These are phyloP conservation scores for Kalanchoe fedtschenkoi DNA, from an alignment of 164 flowering plant species.

Conservation along the genomic window DNA sequence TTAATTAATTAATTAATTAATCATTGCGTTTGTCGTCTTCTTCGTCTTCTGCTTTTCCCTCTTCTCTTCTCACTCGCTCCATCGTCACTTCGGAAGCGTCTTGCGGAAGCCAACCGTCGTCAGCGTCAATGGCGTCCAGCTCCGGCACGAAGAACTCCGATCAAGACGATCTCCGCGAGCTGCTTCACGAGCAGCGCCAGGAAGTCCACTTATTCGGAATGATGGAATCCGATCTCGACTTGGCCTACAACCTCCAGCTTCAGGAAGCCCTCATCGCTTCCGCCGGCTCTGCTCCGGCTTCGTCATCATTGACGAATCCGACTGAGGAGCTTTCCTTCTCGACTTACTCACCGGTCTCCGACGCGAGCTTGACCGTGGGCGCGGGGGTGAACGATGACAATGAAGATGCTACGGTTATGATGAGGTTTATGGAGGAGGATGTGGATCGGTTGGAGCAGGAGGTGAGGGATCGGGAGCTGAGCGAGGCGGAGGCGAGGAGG, in stretches of 20 bases:
- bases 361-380: background rate
- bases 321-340: too few species aligned
- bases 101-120: too few species aligned
- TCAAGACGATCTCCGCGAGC: too few species aligned
- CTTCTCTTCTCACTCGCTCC: too few species aligned
- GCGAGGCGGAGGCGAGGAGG: slow-evolving; percentile 20
- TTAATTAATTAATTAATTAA: too few species aligned
- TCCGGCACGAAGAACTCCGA: background rate
- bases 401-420: background rate
- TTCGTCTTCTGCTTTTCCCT: too few species aligned
- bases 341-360: background rate
- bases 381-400: background rate
- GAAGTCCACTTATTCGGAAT: too few species aligned
- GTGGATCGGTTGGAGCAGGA: slow-evolving; percentile 24
- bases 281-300: slow-evolving; percentile 11
- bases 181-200: too few species aligned
- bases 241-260: slow-evolving; percentile 52
- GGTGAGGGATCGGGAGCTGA: slow-evolving; percentile 16
- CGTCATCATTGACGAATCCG: slow-evolving; percentile 17
- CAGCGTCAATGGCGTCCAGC: background rate
- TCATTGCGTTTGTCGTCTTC: too few species aligned
- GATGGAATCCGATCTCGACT: slow-evolving; percentile 48
- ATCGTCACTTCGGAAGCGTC: too few species aligned
- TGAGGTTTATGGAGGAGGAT: slow-evolving; percentile 23
- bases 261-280: slow-evolving; percentile 54